Conservation (phyloP, 2,329 filamentous ascomycete genomes). For the Penicillium glabrum region DNA sequence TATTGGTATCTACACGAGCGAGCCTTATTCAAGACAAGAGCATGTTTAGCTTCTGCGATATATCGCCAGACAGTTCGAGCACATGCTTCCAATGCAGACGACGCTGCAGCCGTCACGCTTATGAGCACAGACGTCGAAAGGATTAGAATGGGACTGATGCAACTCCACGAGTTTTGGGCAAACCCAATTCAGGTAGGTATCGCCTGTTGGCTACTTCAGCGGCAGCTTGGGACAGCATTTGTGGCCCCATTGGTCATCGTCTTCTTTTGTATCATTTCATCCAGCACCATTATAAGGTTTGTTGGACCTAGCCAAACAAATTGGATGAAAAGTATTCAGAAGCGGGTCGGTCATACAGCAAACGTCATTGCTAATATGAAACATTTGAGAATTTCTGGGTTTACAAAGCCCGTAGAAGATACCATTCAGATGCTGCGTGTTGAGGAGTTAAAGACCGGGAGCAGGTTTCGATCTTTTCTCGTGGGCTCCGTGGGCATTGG, state of each 20-base stretch:
- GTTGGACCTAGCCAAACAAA: background rate
- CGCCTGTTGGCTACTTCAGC: constrained; percentile 18
- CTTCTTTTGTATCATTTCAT: constrained; percentile 2
- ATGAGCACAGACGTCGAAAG: constrained; percentile 37
- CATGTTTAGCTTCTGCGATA: constrained; percentile 22
- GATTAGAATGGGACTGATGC: constrained; percentile 20
- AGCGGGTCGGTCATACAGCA: background rate
- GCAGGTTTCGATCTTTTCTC: background rate
- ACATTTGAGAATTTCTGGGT: background rate
- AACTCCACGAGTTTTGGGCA: constrained; percentile 30
- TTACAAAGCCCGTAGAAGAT: background rate
- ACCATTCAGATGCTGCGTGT: background rate
- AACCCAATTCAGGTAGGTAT: constrained; percentile 15
- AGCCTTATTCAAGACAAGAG: constrained; percentile 7
- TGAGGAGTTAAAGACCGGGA: background rate
- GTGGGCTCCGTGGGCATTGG: background rate
- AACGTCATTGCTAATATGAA: background rate
- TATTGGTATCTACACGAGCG: constrained; percentile 5
- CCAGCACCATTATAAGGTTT: background rate
- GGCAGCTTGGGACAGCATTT: constrained; percentile 23
- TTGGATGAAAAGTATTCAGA: background rate
- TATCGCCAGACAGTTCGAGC: constrained; percentile 33
- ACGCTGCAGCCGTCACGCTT: constrained; percentile 28
- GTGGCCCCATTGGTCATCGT: constrained; percentile 23
- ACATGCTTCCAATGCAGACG: constrained; percentile 10